Percentiles rank a stretch among this genome's conserved stretches.
phyloP scores from a whole-genome alignment of 2,329 filamentous ascomycete species.

The Aspergillus novoparasiticus region DNA sequence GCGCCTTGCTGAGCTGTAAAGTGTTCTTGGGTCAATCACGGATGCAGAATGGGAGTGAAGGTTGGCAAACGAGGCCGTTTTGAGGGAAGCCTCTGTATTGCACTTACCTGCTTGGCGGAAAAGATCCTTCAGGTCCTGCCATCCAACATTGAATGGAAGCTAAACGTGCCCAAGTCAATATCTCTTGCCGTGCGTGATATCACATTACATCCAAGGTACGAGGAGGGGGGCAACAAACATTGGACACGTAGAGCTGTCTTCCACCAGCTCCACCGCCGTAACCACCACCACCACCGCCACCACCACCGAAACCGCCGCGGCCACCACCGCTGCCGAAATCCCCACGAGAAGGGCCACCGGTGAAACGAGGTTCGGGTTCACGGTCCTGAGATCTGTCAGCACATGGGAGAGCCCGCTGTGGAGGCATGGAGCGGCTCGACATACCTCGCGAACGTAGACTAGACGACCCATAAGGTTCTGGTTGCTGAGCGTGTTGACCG shows the following conservation, averaged over 20 bases:
- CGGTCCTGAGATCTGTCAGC: slow-evolving; percentile 68
- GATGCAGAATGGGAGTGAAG: slow-evolving; percentile 11
- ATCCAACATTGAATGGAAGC: slow-evolving; percentile 96
- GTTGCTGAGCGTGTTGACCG: slow-evolving; percentile 97
- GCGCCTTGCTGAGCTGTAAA: slow-evolving; percentile 61
- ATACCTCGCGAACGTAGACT: slow-evolving; percentile 96
- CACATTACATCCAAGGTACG: slow-evolving; percentile 14
- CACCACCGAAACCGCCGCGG: slow-evolving; percentile 57
- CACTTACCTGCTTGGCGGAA: slow-evolving; percentile 95
- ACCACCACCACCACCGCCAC: slow-evolving; percentile 54
- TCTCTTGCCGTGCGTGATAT: slow-evolving; percentile 19
- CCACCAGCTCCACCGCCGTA: slow-evolving; percentile 56
- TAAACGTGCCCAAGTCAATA: slow-evolving; percentile 52
- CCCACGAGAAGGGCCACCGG: slow-evolving; percentile 69
- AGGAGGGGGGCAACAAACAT: slow-evolving; percentile 70
- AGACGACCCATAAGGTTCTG: slow-evolving; percentile 98
- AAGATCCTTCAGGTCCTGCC: slow-evolving; percentile 98
- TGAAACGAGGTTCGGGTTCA: slow-evolving; percentile 96
- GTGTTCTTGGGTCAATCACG: slow-evolving; percentile 32
- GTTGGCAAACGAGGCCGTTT: slow-evolving; percentile 8
- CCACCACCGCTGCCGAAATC: slow-evolving; percentile 59
- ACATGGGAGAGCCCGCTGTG: slow-evolving; percentile 11
- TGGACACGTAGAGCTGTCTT: slow-evolving; percentile 95
- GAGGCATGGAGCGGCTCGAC: slow-evolving; percentile 11
- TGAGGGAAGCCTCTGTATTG: slow-evolving; percentile 8